Percentiles rank a stretch among this genome's conserved stretches.
Conservation (phyloP, 1,284 basidiomycete species). For the Inonotus obliquus region DNA sequence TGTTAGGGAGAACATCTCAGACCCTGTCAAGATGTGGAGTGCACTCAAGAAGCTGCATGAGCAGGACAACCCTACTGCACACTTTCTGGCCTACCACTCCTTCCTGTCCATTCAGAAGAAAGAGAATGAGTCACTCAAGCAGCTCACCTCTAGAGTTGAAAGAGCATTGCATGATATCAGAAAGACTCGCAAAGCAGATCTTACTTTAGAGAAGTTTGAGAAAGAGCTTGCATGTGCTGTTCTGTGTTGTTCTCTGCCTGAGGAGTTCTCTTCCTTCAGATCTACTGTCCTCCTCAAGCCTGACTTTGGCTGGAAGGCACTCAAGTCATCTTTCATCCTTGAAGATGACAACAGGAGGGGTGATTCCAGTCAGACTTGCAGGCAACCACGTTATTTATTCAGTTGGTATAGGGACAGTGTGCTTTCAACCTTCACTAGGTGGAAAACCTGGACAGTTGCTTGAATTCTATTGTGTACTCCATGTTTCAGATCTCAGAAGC, state of each 20-base stretch:
- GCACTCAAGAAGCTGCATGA: not conserved
- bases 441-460: conserved; percentile 21
- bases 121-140: not conserved
- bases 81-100: not conserved
- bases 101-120: not conserved
- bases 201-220: no score
- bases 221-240: no score
- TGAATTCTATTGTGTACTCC: conserved; percentile 30
- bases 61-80: not conserved
- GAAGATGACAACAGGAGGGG: no score
- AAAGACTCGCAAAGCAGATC: no score
- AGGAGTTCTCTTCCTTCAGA: no score
- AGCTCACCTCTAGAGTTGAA: not conserved
- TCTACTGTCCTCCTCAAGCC: no score
- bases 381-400: not conserved
- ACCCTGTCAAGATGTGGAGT: not conserved
- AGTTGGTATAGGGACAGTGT: not conserved
- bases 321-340: no score
- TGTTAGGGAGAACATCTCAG: not conserved
- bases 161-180: not conserved
- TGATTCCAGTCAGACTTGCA: not conserved
- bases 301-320: no score
- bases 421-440: conserved; percentile 7
- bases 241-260: no score
- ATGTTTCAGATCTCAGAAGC: conserved; percentile 20